These are phyloP conservation scores for Fraxinus latifolia DNA, from an alignment of 305 asterid species.

Conservation along the genomic window DNA sequence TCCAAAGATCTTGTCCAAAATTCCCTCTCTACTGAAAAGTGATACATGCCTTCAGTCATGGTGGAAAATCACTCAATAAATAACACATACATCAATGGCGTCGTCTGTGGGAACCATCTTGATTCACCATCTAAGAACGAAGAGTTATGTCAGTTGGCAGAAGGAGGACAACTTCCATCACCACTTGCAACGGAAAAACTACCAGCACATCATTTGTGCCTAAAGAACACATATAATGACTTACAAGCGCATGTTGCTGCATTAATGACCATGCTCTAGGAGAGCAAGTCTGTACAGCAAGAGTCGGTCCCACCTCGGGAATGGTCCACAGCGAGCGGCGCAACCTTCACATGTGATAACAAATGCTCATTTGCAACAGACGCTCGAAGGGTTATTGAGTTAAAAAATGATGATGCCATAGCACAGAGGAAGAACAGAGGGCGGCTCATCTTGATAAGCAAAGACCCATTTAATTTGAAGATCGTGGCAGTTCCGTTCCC, in stretches of 20 bases:
- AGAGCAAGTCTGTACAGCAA: background rate
- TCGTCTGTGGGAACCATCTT: too few species aligned
- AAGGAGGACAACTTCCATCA: too few species aligned
- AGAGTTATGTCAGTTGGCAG: too few species aligned
- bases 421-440: background rate
- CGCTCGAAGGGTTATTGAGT: background rate
- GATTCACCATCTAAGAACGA: too few species aligned
- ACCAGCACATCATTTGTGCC: too few species aligned
- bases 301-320: background rate
- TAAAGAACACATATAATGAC: too few species aligned
- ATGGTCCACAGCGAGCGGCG: background rate
- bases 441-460: background rate
- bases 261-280: background rate
- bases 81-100: too few species aligned
- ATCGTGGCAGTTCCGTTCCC: background rate
- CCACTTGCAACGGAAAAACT: too few species aligned
- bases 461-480: background rate
- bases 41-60: background rate
- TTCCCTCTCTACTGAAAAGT: background rate
- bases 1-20: background rate
- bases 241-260: background rate
- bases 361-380: background rate
- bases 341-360: background rate
- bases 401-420: background rate
- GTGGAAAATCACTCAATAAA: too few species aligned